These are phyloP conservation scores for Vararia minispora DNA, from an alignment of 768 basidiomycete genomes.

Conservation along the genomic window DNA sequence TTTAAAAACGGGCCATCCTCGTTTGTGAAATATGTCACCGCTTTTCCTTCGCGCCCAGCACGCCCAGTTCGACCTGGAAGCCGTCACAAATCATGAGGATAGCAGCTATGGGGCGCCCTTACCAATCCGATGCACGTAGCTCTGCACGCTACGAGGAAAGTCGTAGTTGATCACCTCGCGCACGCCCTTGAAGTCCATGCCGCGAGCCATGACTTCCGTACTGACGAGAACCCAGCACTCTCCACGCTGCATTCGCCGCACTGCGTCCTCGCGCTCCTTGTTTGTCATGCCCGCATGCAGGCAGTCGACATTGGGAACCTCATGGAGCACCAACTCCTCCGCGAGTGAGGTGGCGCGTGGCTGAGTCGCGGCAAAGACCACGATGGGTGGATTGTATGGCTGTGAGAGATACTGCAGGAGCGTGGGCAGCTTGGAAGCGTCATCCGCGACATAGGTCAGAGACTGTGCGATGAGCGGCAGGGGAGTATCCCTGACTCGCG, in stretches of 20 bases:
- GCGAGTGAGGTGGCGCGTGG: conserved; percentile 71
- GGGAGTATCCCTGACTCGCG: conserved; percentile 69
- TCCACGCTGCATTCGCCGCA: conserved; percentile 77
- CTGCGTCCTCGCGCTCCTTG: conserved; percentile 78
- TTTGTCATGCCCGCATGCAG: conserved; percentile 86
- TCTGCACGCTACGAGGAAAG: conserved; percentile 91
- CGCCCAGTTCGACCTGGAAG: conserved; percentile 81
- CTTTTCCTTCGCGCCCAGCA: conserved; percentile 85
- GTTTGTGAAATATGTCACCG: conserved; percentile 92
- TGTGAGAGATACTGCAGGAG: conserved; percentile 69
- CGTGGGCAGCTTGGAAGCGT: conserved; percentile 88
- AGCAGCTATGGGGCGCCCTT: conserved; percentile 6
- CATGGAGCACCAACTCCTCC: conserved; percentile 72
- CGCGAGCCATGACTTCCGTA: conserved; percentile 96
- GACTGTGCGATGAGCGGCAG: conserved; percentile 84
- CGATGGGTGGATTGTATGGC: conserved; percentile 81
- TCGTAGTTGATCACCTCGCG: conserved; percentile 94
- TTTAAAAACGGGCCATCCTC: conserved; percentile 89
- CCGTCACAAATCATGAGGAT: conserved; percentile 4
- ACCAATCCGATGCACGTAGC: conserved; percentile 95
- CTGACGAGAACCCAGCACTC: conserved; percentile 93
- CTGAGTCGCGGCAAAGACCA: conserved; percentile 89
- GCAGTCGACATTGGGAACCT: conserved; percentile 73
- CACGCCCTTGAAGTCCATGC: conserved; percentile 96
- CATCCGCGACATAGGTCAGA: conserved; percentile 86